Conservation (phyloP, 352 stramenopile genomes). For the Globisporangium middletonii region DNA sequence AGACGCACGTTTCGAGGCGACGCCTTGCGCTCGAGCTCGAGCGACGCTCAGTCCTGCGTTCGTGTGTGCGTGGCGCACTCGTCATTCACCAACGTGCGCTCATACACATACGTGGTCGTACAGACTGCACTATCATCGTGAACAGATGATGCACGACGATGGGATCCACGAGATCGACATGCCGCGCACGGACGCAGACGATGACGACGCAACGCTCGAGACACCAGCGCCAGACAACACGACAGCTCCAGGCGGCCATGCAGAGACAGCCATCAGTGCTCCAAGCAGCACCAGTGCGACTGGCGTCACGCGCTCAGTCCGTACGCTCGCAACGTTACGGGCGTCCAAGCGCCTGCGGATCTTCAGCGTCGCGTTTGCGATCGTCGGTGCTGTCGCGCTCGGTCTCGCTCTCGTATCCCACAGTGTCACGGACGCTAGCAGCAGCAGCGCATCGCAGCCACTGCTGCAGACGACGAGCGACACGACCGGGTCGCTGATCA, state of each 20-base stretch:
- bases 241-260: not conserved
- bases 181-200: not conserved
- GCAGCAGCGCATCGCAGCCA: not conserved
- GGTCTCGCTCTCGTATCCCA: conserved; percentile 8
- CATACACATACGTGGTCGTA: not conserved
- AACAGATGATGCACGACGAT: conserved; percentile 5
- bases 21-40: not conserved
- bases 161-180: conserved; percentile 11
- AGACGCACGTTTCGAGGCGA: not conserved
- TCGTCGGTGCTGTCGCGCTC: conserved; percentile 14
- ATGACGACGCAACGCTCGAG: not conserved
- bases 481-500: not conserved
- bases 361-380: conserved; percentile 10
- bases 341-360: conserved; percentile 12
- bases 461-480: conserved; percentile 6
- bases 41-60: not conserved
- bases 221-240: not conserved
- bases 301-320: not conserved
- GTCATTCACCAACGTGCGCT: too few relatives aligned
- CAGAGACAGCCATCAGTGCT: not conserved
- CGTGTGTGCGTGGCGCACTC: not conserved
- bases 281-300: not conserved
- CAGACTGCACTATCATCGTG: too few relatives aligned
- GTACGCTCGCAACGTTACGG: not conserved
- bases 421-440: not conserved